Base-by-base conservation (phyloP, 805 yeast species). In the Metschnikowia aberdeeniae region DNA sequence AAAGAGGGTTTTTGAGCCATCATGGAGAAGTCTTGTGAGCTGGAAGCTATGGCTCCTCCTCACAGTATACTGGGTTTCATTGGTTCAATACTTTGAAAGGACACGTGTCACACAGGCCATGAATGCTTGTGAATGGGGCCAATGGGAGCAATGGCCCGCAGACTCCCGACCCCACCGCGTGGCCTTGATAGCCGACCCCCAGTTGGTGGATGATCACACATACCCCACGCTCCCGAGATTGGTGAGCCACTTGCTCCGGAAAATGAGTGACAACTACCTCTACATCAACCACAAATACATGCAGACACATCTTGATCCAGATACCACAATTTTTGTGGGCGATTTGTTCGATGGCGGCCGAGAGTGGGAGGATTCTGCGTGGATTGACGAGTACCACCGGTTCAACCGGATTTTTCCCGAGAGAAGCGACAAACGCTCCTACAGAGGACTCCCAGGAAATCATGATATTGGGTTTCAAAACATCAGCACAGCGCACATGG, bases 401-500 rank as follows among this genome's bases (percentile, higher is more conserved):
- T 93, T 86, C 63, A 75, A 79, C 51, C 51, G 61, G 1, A 77
- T 93, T 4, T 92, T 86, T 62, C 83, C 85, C 6, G 67, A 70
- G 47, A 72, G 72, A 45, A 67, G 74, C n/a, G 65, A 71, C 43
- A 68, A 77, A 41, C 54, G 64, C 19, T 63, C 64, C 22, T 58
- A 61, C 42, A 54, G 66, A 29, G 63, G 72, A 2, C 58, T 77
- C 7, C 96, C 97, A 0, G 99, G 99, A 1, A 93, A 93, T 60
- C 99, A 93, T 62, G 99, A 93, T 61, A 88, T 95, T 52, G 99
- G 99, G 0, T 92, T 85, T 66, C 96, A 93, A 26, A 78, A 82
- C 47, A 80, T 93, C 12, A 71, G 80, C 13, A 72, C 74, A 22
- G 63, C 71, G 1, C 80, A 83, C 20, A 64, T 77, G 36, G 64